Evolutionary conservation across 306 rosid species (phyloP), one percentile per base, ranked within the genome.

Genomic region (Clitoria ternatea): DNA sequence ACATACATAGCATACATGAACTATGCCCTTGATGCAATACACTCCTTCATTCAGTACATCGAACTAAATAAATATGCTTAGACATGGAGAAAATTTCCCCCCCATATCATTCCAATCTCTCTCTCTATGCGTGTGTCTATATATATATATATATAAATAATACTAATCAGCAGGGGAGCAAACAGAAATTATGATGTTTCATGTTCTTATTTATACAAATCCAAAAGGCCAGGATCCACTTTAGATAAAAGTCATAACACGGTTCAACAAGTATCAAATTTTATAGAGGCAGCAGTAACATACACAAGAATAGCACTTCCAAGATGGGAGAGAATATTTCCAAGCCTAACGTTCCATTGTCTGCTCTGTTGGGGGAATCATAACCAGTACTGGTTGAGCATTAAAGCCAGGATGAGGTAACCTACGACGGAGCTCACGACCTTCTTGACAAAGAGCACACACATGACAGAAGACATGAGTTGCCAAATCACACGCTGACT

Each of bases 401-500:
- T 86, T 91, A 72, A 90, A 85, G 13, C 95, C 99, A 0, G 99
- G 97, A 79, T 95, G 99, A 63, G 90, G 95, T 61, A 85, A 43
- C 80, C 89, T 85, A 9, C 96, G 96, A 19, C 97, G 99, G 78
- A 95, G 83, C 86, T 95, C 96, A 17, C 99, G 99, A 5, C 92
- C 97, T 77, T 95, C 99, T 81, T 95, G 97, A 72, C 99, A 95
- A 26, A 95, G 96, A 48, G 99, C 91, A 36, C 97, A 91, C 1
- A 30, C 42, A 84, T 95, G 99, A 79, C 96, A 95, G 64, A 86
- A 95, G 67, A 91, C 66, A 55, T 95, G 99, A 52, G 99, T 86
- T 3, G 84, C 90, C 48, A 90, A 61, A 78, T 94, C 99, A 71
- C 95, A 91, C 6, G 84, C 80, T 0, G 88, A 69, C 74, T 95